These are phyloP conservation scores for Scutellaria galericulata DNA, from an alignment of 257 asterid genomes.

Conservation along the genomic window DNA sequence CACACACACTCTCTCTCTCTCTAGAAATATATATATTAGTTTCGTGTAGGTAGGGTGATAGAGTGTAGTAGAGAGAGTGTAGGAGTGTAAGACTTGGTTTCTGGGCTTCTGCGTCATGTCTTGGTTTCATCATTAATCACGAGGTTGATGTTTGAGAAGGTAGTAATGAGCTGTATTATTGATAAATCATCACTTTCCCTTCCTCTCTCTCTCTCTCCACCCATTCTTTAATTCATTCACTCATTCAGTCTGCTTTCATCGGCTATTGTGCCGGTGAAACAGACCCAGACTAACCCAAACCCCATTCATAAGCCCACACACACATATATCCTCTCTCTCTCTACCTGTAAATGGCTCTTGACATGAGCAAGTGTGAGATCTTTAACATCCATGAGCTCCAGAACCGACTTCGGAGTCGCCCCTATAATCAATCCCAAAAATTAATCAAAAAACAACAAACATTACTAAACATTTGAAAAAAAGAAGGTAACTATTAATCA, in stretches of 20 bases:
- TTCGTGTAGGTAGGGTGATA: neutral
- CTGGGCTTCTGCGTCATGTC: conserved; percentile 41
- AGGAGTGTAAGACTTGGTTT: conserved; percentile 29
- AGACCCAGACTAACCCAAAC: conserved; percentile 49
- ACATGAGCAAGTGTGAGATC: conserved; percentile 98
- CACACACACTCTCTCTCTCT: neutral
- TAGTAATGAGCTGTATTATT: conserved; percentile 61
- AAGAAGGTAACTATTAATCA: neutral
- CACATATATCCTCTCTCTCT: neutral
- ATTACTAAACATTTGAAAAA: neutral
- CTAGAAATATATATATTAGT: no score
- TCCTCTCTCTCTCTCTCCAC: conserved; percentile 33
- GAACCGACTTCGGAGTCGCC: conserved; percentile 93
- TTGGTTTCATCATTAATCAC: conserved; percentile 62
- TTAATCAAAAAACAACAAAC: neutral
- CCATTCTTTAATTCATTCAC: conserved; percentile 52
- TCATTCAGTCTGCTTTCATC: conserved; percentile 63
- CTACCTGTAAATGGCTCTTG: conserved; percentile 97
- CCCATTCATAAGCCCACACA: conserved; percentile 13
- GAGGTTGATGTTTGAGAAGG: conserved; percentile 74
- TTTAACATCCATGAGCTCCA: conserved; percentile 98
- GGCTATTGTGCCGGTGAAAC: conserved; percentile 83
- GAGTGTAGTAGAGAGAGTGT: no score
- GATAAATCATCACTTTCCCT: conserved; percentile 76
- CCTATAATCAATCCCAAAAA: conserved; percentile 41